Evolutionary conservation across 1,139 yeast genomes (phyloP), one percentile per base, ranked within the genome.

Genomic region (Pichia kudriavzevii): DNA sequence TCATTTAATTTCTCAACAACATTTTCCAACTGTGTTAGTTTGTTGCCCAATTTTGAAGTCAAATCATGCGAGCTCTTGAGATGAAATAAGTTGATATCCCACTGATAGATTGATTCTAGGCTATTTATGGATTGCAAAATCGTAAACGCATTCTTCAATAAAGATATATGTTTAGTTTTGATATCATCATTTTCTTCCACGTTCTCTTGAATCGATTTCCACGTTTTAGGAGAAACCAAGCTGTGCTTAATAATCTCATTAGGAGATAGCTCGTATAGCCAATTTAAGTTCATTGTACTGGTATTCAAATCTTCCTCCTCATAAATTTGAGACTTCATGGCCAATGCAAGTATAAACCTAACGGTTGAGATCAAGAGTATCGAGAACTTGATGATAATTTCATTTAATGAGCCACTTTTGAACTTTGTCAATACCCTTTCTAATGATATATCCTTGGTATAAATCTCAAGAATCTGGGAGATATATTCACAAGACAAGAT

Each of bases 251-350:
- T 30, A 9, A 43, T 26, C 8, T 41, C 36, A 22, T 30, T 26
- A n/a, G 33, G 36, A 4, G 39, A 23, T n/a, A 38, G 15, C 8
- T 24, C 30, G 15, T 20, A 19, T 11, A 43, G 35, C 43, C 43
- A 32, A 57, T 51, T 39, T n/a, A 53, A 37, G 33, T 73, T 75
- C 79, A 79, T 73, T 10, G 66, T 63, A 44, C 79, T 70, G 2
- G 81, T 73, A 37, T 77, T 76, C 34, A 81, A 58, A 55, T 81
- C 93, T 50, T 81, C 93, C 48, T 81, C 91, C 47, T 80, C 88
- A 46, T 75, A 76, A 13, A 81, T 61, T 7, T 76, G 79, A n/a
- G 76, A 78, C 13, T 67, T 59, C 35, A 55, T 61, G 1, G 78
- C 75, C 24, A 78, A 56, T 7, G 58, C 55, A 4, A 70, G 50